Evolutionary conservation across 176 grass and related monocot species (phyloP), one percentile per base, ranked within the genome.

Genomic region (Guadua angustifolia): DNA sequence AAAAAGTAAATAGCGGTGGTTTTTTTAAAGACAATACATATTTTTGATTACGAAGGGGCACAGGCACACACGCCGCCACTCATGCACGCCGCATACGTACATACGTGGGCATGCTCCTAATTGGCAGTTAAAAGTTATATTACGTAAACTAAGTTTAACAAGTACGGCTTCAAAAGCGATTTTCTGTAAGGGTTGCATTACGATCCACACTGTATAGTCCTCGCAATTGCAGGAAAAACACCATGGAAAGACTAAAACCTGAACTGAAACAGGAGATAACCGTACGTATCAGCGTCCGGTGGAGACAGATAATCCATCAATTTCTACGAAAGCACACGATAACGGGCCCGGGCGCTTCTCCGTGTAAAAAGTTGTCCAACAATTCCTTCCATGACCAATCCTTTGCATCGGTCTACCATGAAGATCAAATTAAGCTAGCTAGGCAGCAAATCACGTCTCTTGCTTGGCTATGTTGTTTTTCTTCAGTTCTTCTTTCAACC

Each of bases 101-200:
- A 6, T 52, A 18, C 5, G 4, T 0, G 15, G 0, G 50, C 0
- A 16, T 6, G 4, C 0, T 6, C 39, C 40, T n/a, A n/a, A n/a
- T 42, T 53, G 2, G 51, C 17, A 7, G 6, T 53, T 53, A n/a
- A 57, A 22, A n/a, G 40, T 4, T 10, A n/a, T 2, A 1, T 1
- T 10, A n/a, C 7, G 1, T 57, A 8, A 10, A 57, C 8, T 57
- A 22, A 57, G 55, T 57, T 24, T 24, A 24, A 24, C 0, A 59
- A 4, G 56, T 59, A 11, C 3, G 1, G 56, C 10, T 59, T 4
- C 21, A 0, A 24, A 59, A 22, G n/a, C n/a, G 56, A 59, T 12
- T 5, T 24, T 12, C 24, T 1, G 3, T 5, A 24, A 24, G n/a
- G 56, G 56, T 2, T n/a, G 56, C n/a, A 4, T 56, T n/a, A 56